These are phyloP conservation scores for Albugo laibachii DNA, from an alignment of 352 stramenopile species.

Conservation along the genomic window DNA sequence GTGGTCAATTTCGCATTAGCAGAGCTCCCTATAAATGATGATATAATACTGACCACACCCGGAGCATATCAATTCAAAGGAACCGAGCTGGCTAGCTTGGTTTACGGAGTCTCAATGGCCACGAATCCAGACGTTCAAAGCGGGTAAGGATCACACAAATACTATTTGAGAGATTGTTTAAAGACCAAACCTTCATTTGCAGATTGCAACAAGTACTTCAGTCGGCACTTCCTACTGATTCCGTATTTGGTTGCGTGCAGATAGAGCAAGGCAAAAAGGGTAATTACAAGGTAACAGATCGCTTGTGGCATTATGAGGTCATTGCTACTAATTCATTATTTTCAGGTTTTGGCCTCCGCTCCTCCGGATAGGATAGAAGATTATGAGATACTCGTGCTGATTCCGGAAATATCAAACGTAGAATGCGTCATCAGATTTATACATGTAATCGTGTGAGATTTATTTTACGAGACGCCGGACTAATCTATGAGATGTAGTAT, in stretches of 20 bases:
- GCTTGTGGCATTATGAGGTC: neutral
- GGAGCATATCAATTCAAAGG: conserved; percentile 49
- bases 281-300: conserved; percentile 16
- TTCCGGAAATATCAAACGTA: conserved; percentile 36
- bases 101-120: conserved; percentile 44
- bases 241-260: conserved; percentile 34
- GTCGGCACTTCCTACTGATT: conserved; percentile 39
- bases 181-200: neutral
- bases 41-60: conserved; percentile 61
- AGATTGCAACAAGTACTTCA: conserved; percentile 33
- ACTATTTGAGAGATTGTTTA: conserved; percentile 5
- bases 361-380: conserved; percentile 45
- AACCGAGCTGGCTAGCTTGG: conserved; percentile 50
- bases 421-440: conserved; percentile 52
- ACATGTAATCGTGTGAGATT: conserved; percentile 18
- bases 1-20: conserved; percentile 52
- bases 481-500: conserved; percentile 14
- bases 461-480: neutral
- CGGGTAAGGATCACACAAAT: conserved; percentile 6
- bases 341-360: conserved; percentile 20
- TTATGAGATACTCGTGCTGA: conserved; percentile 44
- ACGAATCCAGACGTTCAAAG: conserved; percentile 21
- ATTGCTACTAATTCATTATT: conserved; percentile 4
- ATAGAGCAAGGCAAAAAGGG: conserved; percentile 23
- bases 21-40: conserved; percentile 61